Percentiles rank a stretch among this genome's conserved stretches.
These are phyloP conservation scores for Agaricus subrufescens DNA, from an alignment of 768 basidiomycete species.

Conservation along the genomic window DNA sequence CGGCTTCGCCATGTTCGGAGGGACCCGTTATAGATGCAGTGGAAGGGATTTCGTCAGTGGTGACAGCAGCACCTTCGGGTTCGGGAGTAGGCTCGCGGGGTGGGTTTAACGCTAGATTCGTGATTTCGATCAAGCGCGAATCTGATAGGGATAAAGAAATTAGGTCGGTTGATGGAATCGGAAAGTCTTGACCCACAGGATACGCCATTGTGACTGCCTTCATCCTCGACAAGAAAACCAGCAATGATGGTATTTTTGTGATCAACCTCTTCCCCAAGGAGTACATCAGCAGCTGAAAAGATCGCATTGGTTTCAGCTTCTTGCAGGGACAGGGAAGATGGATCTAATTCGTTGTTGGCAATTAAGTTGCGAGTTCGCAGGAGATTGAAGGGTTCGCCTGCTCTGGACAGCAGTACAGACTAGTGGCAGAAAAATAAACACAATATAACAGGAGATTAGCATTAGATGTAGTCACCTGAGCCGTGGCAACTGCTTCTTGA, in stretches of 20 bases:
- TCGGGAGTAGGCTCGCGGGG: constrained; percentile 36
- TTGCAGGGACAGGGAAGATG: constrained; percentile 36
- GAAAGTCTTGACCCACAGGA: constrained; percentile 43
- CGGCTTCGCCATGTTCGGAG: constrained; percentile 24
- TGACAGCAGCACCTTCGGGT: constrained; percentile 20
- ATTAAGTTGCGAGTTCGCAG: constrained; percentile 54
- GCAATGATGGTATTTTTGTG: constrained; percentile 45
- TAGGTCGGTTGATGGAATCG: constrained; percentile 2
- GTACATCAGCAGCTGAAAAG: constrained; percentile 43
- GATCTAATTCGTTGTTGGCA: constrained; percentile 37
- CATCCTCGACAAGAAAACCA: constrained; percentile 45
- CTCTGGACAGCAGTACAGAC: constrained; percentile 38
- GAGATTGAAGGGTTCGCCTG: constrained; percentile 51
- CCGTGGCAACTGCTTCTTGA: constrained; percentile 48
- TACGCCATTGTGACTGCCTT: constrained; percentile 59
- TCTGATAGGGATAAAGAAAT: constrained; percentile 34
- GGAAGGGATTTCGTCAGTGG: constrained; percentile 12
- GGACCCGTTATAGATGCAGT: constrained; percentile 9
- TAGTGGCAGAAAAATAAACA: constrained; percentile 19
- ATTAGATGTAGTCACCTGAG: constrained; percentile 40
- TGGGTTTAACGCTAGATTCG: constrained; percentile 47
- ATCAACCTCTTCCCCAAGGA: constrained; percentile 53
- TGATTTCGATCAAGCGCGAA: constrained; percentile 56
- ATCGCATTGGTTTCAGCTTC: constrained; percentile 53
- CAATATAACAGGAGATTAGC: background rate